Percentiles rank a stretch among this genome's conserved stretches.
Conservation (phyloP, 2,329 filamentous ascomycete genomes). For the Cordyceps sp. region DNA sequence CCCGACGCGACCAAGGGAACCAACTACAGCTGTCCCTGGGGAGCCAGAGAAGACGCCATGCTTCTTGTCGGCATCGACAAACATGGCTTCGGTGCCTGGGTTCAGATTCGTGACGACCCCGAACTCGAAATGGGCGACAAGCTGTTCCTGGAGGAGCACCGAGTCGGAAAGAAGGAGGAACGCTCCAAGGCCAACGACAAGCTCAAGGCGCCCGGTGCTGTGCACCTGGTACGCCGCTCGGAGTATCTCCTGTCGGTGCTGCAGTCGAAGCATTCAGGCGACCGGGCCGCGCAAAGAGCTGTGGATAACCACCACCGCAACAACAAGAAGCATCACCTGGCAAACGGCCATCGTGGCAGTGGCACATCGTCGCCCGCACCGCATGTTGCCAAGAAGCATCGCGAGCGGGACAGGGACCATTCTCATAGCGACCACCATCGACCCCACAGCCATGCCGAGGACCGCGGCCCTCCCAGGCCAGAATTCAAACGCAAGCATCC, state of each 20-base stretch:
- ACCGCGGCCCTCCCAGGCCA: slow-evolving; percentile 31
- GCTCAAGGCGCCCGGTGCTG: slow-evolving; percentile 87
- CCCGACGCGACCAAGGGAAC: slow-evolving; percentile 85
- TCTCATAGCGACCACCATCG: slow-evolving; percentile 30
- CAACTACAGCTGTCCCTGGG: slow-evolving; percentile 84
- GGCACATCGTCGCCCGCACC: slow-evolving; percentile 59
- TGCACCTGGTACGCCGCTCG: slow-evolving; percentile 85
- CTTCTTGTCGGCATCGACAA: slow-evolving; percentile 82
- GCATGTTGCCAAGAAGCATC: slow-evolving; percentile 23
- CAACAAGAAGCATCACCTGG: slow-evolving; percentile 57
- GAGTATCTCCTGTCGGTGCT: slow-evolving; percentile 94
- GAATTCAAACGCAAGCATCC: slow-evolving; percentile 47
- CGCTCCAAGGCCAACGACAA: slow-evolving; percentile 61
- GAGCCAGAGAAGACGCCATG: slow-evolving; percentile 90
- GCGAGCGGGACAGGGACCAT: slow-evolving; percentile 30
- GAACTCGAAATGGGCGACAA: slow-evolving; percentile 79
- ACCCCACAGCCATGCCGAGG: slow-evolving; percentile 32
- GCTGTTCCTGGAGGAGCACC: slow-evolving; percentile 91
- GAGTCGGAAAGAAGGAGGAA: slow-evolving; percentile 95
- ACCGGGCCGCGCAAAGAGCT: slow-evolving; percentile 58
- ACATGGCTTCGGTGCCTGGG: slow-evolving; percentile 93
- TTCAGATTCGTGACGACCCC: slow-evolving; percentile 78
- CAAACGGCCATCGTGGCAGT: slow-evolving; percentile 44
- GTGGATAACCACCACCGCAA: slow-evolving; percentile 91
- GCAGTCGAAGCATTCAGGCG: slow-evolving; percentile 66